Conservation (phyloP, 2,329 filamentous ascomycete genomes). For the Apiospora kogelbergensis region DNA sequence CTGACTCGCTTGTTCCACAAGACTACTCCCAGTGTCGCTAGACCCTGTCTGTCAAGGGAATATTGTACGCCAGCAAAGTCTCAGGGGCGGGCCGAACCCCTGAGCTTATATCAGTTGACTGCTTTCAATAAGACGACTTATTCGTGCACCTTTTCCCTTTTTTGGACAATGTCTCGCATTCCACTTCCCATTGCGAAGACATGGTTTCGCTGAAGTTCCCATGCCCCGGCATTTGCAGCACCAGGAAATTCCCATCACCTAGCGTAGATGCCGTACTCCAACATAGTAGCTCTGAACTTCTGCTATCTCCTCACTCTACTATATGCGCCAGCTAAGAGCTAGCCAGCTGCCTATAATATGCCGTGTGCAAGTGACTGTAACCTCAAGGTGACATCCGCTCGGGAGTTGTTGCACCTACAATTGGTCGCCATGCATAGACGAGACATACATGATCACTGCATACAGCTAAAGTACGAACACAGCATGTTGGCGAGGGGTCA, state of each 20-base stretch:
- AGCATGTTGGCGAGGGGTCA: background rate
- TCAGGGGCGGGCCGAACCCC: background rate
- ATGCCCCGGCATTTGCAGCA: background rate
- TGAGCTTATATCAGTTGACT: background rate
- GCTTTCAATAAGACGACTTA: background rate
- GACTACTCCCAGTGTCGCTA: constrained; percentile 9
- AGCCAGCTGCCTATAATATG: background rate
- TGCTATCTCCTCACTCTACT: background rate
- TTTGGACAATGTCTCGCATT: background rate
- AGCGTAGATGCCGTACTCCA: background rate
- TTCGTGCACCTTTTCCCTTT: background rate
- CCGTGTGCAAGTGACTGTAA: background rate
- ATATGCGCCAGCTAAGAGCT: background rate
- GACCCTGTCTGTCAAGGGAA: background rate
- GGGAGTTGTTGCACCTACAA: background rate
- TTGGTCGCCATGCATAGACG: background rate
- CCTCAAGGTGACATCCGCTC: background rate
- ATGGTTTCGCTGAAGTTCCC: background rate
- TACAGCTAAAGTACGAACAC: background rate
- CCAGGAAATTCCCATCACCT: background rate
- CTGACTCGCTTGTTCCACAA: background rate
- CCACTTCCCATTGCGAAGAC: background rate
- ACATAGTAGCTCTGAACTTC: background rate
- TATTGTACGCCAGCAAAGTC: background rate
- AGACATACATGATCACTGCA: background rate